Conservation (phyloP, 192 early-diverging fungal genomes). For the Backusella macrospora region DNA sequence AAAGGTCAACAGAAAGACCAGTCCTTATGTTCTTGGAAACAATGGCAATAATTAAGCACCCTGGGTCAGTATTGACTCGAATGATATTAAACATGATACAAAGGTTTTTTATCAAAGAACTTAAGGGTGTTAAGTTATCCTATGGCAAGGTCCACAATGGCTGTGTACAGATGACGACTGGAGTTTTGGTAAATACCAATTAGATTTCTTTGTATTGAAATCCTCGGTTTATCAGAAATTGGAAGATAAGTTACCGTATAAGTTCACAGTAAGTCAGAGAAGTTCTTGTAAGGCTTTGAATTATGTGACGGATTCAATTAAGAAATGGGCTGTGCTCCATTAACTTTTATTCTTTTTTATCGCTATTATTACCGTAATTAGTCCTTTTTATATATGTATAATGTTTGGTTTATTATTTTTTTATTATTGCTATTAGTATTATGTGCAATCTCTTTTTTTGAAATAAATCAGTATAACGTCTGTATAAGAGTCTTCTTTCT, state of each 20-base stretch:
- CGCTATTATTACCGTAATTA: not conserved
- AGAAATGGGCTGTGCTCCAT: slow-evolving; percentile 23
- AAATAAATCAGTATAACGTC: too few species aligned
- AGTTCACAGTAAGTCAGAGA: slow-evolving; percentile 19
- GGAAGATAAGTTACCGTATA: slow-evolving; percentile 10
- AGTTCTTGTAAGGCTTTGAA: slow-evolving; percentile 17
- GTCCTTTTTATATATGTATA: not conserved
- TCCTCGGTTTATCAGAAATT: slow-evolving; percentile 20
- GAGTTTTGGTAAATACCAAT: slow-evolving; percentile 38
- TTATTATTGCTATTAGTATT: not conserved
- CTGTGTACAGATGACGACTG: slow-evolving; percentile 44
- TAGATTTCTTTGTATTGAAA: slow-evolving; percentile 39
- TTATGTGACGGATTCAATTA: slow-evolving; percentile 27
- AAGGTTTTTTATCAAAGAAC: slow-evolving; percentile 35
- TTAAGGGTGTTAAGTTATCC: slow-evolving; percentile 38
- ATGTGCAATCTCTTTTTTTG: too few species aligned
- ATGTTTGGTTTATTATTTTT: not conserved
- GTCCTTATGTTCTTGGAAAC: slow-evolving; percentile 31
- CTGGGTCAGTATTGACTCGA: slow-evolving; percentile 44
- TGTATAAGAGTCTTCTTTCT: too few species aligned
- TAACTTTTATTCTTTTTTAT: not conserved
- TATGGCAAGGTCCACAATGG: slow-evolving; percentile 48
- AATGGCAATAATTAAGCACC: slow-evolving; percentile 33
- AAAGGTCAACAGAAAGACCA: slow-evolving; percentile 26
- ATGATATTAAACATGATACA: slow-evolving; percentile 42